Evolutionary conservation across 2,329 filamentous ascomycete species (phyloP), one percentile per base, ranked within the genome.

Genomic region (Corynespora cassiicola): DNA sequence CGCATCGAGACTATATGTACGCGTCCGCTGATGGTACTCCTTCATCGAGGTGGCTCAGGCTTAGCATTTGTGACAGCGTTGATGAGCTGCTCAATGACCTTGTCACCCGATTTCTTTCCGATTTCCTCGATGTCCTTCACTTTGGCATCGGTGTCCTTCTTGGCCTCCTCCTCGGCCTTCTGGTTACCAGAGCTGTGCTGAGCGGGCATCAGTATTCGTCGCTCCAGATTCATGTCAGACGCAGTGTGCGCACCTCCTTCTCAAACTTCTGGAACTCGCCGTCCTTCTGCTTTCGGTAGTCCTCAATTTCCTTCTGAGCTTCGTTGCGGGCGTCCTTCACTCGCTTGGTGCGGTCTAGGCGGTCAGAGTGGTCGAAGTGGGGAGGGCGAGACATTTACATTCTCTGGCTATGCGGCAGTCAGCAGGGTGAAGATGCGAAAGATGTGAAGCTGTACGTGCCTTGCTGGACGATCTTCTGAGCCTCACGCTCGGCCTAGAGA

Each of bases 391-490:
- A 19, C 10, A 18, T 65, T 69, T 83, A 95, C 90, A 95, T 82
- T 95, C 90, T 82, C 90, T 82, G 63, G 90, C 89, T 95, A 36
- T 9, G 7, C 2, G 15, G 3, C 27, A 26, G 40, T 62, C 54
- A 66, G 51, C 33, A 18, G 3, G 10, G n/a, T 18, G 20, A 21
- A 31, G 31, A 35, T 15, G 12, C 29, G 29, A n/a, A 23, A 14
- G n/a, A 5, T n/a, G 16, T 11, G 16, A 9, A 8, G n/a, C 21
- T 14, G 5, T 9, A 69, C 76, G 45, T 71, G 95, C 92, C 88
- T 82, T 94, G 90, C 73, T 97, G 92, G 42, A 99, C 91, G 70
- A 99, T 99, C 82, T 96, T 96, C 75, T 96, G 92, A 47, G 94
- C 94, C 73, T 97, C 92, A 74, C 90, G 87, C 82, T 99, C 94